Evolutionary conservation across 2,329 filamentous ascomycete genomes (phyloP).

Genomic region (Orbilia blumenaviensis): DNA sequence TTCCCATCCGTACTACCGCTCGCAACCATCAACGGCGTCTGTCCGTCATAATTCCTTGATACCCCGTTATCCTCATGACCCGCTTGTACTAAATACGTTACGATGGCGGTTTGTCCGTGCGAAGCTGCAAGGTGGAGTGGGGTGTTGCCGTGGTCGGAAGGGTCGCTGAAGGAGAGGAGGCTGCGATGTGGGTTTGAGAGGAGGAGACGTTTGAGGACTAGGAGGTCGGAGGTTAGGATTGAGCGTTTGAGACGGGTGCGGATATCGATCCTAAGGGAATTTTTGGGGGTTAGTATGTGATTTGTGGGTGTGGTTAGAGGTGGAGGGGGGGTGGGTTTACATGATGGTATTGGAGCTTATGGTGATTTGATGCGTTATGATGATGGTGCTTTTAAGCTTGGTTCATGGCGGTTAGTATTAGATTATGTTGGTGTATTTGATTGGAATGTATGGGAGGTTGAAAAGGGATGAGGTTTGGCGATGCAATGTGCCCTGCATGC

Average conservation of each 20-base stretch:
- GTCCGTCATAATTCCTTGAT: conserved; percentile 55
- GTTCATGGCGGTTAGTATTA: no score
- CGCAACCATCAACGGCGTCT: conserved; percentile 57
- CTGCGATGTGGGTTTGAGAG: conserved; percentile 55
- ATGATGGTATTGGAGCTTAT: background rate
- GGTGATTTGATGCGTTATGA: no score
- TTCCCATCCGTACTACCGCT: conserved; percentile 49
- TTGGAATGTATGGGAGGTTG: no score
- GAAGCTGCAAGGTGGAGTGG: conserved; percentile 56
- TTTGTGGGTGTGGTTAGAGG: background rate
- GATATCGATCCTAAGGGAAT: conserved; percentile 55
- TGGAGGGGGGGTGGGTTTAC: background rate
- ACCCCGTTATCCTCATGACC: conserved; percentile 55
- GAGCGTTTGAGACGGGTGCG: conserved; percentile 57
- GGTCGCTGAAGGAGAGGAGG: conserved; percentile 55
- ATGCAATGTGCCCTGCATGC: no score
- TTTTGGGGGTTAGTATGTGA: background rate
- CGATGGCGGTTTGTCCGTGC: conserved; percentile 54
- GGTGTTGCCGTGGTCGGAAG: conserved; percentile 55
- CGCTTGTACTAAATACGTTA: conserved; percentile 34
- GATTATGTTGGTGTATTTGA: no score
- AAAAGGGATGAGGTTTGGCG: no score
- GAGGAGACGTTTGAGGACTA: conserved; percentile 56
- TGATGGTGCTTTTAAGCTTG: no score
- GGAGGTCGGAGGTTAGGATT: conserved; percentile 57